These are phyloP conservation scores for Vitis rupestris DNA, from an alignment of 164 flowering plant species.

Conservation along the genomic window DNA sequence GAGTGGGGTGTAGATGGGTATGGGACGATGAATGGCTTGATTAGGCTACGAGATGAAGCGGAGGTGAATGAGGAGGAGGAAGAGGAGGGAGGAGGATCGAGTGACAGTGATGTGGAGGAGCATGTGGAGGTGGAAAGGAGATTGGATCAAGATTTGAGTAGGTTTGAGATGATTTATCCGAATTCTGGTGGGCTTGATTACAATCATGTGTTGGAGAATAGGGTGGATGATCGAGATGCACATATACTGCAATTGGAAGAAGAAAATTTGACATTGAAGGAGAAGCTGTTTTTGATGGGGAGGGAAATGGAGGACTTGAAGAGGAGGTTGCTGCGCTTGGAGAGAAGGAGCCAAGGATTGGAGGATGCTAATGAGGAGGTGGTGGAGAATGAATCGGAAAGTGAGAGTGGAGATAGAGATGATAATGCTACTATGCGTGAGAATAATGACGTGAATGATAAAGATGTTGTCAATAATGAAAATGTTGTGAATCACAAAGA, in stretches of 20 bases:
- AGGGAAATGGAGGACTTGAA: constrained; percentile 74
- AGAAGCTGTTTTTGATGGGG: constrained; percentile 86
- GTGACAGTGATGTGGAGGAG: constrained; percentile 96
- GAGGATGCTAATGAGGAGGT: constrained; percentile 62
- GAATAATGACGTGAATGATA: too few relatives aligned
- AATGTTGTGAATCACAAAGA: constrained; percentile 7
- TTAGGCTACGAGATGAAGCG: constrained; percentile 63
- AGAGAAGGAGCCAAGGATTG: constrained; percentile 37
- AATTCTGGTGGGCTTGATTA: constrained; percentile 43
- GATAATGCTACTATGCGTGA: constrained; percentile 11
- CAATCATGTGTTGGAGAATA: constrained; percentile 64
- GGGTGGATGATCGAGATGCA: constrained; percentile 89
- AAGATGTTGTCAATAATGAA: too few relatives aligned
- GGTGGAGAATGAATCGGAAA: constrained; percentile 46
- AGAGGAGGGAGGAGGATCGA: constrained; percentile 60
- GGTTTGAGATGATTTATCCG: constrained; percentile 93
- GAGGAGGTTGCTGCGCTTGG: constrained; percentile 71
- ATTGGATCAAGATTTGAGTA: constrained; percentile 89
- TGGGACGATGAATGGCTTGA: constrained; percentile 97
- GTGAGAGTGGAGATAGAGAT: constrained; percentile 36
- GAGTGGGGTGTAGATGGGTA: constrained; percentile 98
- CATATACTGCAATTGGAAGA: constrained; percentile 92
- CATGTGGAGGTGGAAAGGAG: constrained; percentile 94
- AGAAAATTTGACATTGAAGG: constrained; percentile 84
- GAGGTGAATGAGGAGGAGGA: constrained; percentile 68